A percentile compares a stretch with the other conserved stretches of the same genome.
These are phyloP conservation scores for Dipteronia dyeriana DNA, from an alignment of 345 rosid species.

Conservation along the genomic window DNA sequence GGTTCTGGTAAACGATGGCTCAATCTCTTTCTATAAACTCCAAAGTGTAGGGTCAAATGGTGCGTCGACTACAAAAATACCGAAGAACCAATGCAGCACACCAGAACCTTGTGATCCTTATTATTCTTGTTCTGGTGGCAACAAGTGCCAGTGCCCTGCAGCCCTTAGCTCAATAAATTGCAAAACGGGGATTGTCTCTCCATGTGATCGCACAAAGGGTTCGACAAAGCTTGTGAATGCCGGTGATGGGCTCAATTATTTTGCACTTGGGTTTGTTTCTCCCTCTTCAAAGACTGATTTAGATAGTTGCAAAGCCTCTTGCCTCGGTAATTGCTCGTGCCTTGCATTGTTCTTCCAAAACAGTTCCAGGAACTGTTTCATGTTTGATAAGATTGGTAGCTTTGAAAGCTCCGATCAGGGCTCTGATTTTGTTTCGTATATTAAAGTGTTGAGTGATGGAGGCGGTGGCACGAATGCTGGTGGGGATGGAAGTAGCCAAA, in stretches of 20 bases:
- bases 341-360: constrained; percentile 68
- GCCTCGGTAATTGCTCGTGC: constrained; percentile 75
- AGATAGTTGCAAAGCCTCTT: constrained; percentile 65
- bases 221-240: constrained; percentile 52
- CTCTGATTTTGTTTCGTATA: constrained; percentile 51
- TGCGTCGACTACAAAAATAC: constrained; percentile 56
- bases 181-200: constrained; percentile 49
- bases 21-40: constrained; percentile 61
- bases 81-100: constrained; percentile 58
- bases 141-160: constrained; percentile 63
- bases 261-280: constrained; percentile 57
- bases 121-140: constrained; percentile 50
- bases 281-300: constrained; percentile 59
- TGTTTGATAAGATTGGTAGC: constrained; percentile 73
- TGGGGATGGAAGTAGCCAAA: constrained; percentile 37
- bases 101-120: constrained; percentile 73
- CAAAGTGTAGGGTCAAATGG: constrained; percentile 21
- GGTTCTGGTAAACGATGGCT: constrained; percentile 64
- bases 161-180: constrained; percentile 48
- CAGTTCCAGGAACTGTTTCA: constrained; percentile 69
- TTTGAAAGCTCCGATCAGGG: constrained; percentile 41
- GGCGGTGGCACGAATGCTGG: constrained; percentile 23
- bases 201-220: constrained; percentile 45
- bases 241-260: constrained; percentile 57
- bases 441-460: constrained; percentile 50